Base-by-base conservation (phyloP, 305 asterid species). In the Fraxinus ornus region DNA sequence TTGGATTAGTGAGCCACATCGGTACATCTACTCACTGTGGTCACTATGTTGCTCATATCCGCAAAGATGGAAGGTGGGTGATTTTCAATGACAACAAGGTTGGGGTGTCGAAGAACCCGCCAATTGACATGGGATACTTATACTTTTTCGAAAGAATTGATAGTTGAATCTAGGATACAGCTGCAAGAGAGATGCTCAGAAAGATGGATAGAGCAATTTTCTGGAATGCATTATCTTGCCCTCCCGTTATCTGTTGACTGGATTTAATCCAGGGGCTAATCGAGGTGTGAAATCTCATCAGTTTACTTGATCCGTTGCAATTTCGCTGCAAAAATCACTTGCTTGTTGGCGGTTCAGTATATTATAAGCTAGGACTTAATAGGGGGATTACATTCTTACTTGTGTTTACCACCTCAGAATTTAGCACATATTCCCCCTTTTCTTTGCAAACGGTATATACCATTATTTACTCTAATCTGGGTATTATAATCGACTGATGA, bases 21-120 rank as follows among this genome's bases (percentile, higher is more conserved):
- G 98, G 99, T 52, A 92, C 97, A 39, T 96, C 99, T 17, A 96
- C 98, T 7, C 99, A 94, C 76, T 96, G 98, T 82, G 98, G 99
- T 81, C 97, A 94, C 85, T 95, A 94, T 76, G 98, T 93, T 52
- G 97, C 98, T 80, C 98, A 93, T 79, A 87, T 95, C 76, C 44
- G 84, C 84, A 91, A 96, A 90, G 90, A 91, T 33, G 98, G 98
- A 4, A 84, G 95, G 81, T 94, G 99, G 99, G 92, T 89, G 86
- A 96, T 96, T 41, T 96, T 93, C 94, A 96, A 94, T 15, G 99
- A 96, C 32, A 95, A 91, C 12, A 96, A 96, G 89, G 98, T 96
- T 35, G 98, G 91, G 7, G 91, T 85, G 52, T 94, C 99, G 0
- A 93, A 92, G 88, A 89, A 91, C 55, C 98, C 98, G 12, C 98